Percentiles rank a stretch among this genome's conserved stretches.
Conservation (phyloP, 1,139 yeast species). For the Scheffersomyces insectosa region DNA sequence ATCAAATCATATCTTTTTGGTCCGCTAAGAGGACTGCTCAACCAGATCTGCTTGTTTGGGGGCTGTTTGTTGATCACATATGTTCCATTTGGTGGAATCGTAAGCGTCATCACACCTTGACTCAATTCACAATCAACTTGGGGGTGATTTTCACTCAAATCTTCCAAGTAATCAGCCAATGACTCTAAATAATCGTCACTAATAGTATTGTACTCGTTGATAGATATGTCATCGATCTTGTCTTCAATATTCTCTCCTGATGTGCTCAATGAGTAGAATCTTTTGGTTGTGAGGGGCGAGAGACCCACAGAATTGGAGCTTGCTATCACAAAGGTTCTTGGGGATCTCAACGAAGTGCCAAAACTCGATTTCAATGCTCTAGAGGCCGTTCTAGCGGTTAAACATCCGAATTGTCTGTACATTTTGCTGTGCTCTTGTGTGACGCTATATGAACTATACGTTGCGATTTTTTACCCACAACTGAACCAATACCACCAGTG, state of each 20-base stretch:
- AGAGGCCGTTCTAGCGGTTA: no score
- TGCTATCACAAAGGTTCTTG: no score
- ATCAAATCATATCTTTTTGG: conserved; percentile 71
- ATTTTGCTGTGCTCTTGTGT: no score
- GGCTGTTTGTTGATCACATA: conserved; percentile 93
- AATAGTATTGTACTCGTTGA: conserved; percentile 54
- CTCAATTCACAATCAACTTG: conserved; percentile 76
- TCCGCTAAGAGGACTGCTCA: conserved; percentile 89
- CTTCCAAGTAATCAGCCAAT: conserved; percentile 64
- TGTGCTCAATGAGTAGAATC: conserved; percentile 31
- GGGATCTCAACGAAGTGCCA: no score
- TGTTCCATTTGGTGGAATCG: conserved; percentile 67
- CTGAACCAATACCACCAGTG: no score
- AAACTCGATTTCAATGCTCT: no score
- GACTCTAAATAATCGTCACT: conserved; percentile 67
- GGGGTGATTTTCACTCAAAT: conserved; percentile 56
- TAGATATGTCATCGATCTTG: conserved; percentile 47
- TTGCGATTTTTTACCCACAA: no score
- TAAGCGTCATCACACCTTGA: conserved; percentile 80
- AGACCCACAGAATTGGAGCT: no score
- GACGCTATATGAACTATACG: no score
- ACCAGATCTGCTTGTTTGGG: conserved; percentile 91
- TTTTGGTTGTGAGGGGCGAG: background rate
- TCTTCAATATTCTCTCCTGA: conserved; percentile 54
- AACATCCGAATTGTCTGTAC: no score